These are phyloP conservation scores for Pelargonium nanum DNA, from an alignment of 345 rosid species.

Conservation along the genomic window DNA sequence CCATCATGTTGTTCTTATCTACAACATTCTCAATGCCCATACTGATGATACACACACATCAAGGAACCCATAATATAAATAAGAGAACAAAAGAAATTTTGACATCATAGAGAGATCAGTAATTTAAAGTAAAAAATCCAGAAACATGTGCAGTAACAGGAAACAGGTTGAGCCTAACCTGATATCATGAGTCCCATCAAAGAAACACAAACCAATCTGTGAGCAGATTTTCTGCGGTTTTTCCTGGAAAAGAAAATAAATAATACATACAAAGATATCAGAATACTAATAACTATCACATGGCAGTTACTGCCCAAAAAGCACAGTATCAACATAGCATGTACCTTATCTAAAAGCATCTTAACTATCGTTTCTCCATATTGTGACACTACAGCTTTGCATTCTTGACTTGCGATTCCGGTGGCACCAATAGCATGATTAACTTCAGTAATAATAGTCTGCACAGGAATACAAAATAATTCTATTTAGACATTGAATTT, in stretches of 20 bases:
- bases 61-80: neutral
- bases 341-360: conserved; percentile 42
- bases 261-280: neutral
- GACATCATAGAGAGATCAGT: neutral
- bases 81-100: neutral
- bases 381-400: conserved; percentile 45
- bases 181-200: conserved; percentile 48
- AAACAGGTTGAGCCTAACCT: conserved; percentile 23
- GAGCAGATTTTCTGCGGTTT: conserved; percentile 50
- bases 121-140: neutral
- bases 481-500: neutral
- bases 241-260: conserved; percentile 26
- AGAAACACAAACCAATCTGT: conserved; percentile 48
- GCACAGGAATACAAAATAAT: conserved; percentile 7
- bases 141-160: conserved; percentile 2
- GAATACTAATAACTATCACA: neutral
- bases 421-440: conserved; percentile 67
- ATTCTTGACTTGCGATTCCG: conserved; percentile 58
- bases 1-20: conserved; percentile 20
- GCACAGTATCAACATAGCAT: neutral
- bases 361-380: conserved; percentile 50
- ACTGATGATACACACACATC: conserved; percentile 17
- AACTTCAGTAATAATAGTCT: conserved; percentile 46
- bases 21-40: conserved; percentile 54
- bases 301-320: neutral